Base-by-base conservation (phyloP, 768 basidiomycete genomes). In the Udeniomyces megalosporus region DNA sequence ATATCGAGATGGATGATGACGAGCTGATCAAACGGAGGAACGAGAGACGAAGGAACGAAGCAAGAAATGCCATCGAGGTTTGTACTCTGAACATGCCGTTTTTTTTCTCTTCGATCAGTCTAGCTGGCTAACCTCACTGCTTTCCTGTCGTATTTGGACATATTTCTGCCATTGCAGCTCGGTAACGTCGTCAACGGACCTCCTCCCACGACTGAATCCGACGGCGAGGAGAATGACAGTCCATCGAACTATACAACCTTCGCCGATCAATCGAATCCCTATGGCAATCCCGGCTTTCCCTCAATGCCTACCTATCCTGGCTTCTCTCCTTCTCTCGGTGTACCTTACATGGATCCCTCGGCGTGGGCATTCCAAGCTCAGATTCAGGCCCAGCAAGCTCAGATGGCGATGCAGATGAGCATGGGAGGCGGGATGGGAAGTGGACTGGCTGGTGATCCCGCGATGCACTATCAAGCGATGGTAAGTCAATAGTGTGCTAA, bases 381-480 rank as follows among this genome's bases (percentile, higher is more conserved):
- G n/a, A 58, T 63, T 22, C 62, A 63, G 50, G 56, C 56, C 22
- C 62, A 63, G 44, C 62, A 63, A 26, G 62, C 62, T 15, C 62
- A 63, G 42, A 50, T 63, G 48, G 14, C 62, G n/a, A 63, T 63
- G 62, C 56, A 58, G 38, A 58, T 63, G 62, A 15, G n/a, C 24
- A 58, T 58, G 62, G 28, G 31, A 38, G 62, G 47, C 1, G 54
- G 57, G 48, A 57, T 57, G 61, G 47, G 47, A 3, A 52, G 60
- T 1, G 61, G 55, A 42, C 10, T 42, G 38, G 38, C 10, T 8
- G 38, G 10, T 3, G 62, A 63, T 31, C 62, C 62, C 14, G 42
- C 6, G n/a, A 58, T 63, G 55, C 62, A 63, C 17, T 58, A 58
- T 29, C 62, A 63, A 54, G 48, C 62, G 12, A 63, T 63, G 62